Evolutionary conservation across 2,329 filamentous ascomycete genomes (phyloP), one percentile per base, ranked within the genome.

Genomic region (Trichoderma koningii): DNA sequence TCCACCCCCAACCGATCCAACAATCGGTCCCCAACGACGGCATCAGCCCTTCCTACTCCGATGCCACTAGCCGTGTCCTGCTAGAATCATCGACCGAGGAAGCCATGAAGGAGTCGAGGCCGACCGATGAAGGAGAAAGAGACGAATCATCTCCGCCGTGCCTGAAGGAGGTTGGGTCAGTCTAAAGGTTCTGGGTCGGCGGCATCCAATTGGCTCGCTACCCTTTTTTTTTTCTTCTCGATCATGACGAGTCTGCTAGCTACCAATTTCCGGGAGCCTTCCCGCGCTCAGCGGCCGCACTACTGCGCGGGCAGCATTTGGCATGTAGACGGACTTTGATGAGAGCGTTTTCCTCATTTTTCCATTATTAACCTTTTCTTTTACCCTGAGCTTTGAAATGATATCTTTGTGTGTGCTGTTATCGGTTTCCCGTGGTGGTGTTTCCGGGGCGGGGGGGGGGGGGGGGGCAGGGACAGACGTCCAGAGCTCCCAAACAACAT

Each of bases 211-310:
- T 57, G 53, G 52, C 17, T 55, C 52, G 62, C 42, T 50, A 53
- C 45, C 42, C 30, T 30, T 30, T 30, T 30, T 28, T 28, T 28
- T 7, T 30, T 9, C 7, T 30, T 9, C 7, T 42, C 10, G 38
- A 52, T 61, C 38, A 12, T 14, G 17, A 50, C 26, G 30, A 30
- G 30, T 30, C 30, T 30, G 44, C 17, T 61, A 44, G 23, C 23
- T 45, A 44, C 48, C 48, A 62, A 62, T 53, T 47, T 53, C 47
- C 59, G 48, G 59, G 59, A 62, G 41, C 59, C 38, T 62, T 30
- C 48, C 59, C 48, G 59, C 48, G 48, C 59, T 30, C 48, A 57
- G 55, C 55, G 55, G 55, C 55, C 55, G 55, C 55, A 57, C 55
- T 57, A 57, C 55, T 57, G 55, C 55, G 55, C 41, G 55, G 41